phyloP scores from a whole-genome alignment of 768 basidiomycete genomes.

The Gymnopilus junonius region DNA sequence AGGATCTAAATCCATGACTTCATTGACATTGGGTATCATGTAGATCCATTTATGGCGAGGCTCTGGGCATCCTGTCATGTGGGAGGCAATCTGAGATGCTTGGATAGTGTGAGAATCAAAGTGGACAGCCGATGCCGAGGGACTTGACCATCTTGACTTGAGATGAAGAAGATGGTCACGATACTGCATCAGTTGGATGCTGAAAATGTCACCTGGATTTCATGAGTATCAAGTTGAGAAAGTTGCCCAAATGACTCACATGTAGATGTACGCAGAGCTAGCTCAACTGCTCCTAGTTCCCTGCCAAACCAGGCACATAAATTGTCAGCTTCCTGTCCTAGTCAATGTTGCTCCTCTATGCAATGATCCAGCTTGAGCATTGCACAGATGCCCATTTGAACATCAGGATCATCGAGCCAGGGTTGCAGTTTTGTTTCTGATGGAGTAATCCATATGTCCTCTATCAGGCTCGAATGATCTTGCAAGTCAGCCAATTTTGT shows the following conservation, averaged over 20 bases:
- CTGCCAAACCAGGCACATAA: conserved; percentile 37
- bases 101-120: not conserved
- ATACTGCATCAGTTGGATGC: not conserved
- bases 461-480: conserved; percentile 31
- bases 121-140: not conserved
- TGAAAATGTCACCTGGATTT: not conserved
- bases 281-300: conserved; percentile 30
- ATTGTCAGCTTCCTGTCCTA: conserved; percentile 36
- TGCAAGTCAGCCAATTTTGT: conserved; percentile 31
- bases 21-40: not conserved
- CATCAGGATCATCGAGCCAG: conserved; percentile 37
- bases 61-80: no score
- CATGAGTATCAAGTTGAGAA: not conserved
- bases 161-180: not conserved
- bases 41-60: not conserved
- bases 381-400: conserved; percentile 34
- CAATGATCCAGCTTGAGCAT: conserved; percentile 33
- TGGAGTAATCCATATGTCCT: conserved; percentile 43
- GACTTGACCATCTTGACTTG: not conserved
- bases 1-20: not conserved
- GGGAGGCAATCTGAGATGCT: not conserved
- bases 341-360: conserved; percentile 30
- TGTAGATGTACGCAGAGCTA: conserved; percentile 18
- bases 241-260: conserved; percentile 16
- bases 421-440: conserved; percentile 14